A percentile compares a stretch with the other conserved stretches of the same genome.
Conservation (phyloP, 192 early-diverging fungal species). For the Coemansia sp. region DNA sequence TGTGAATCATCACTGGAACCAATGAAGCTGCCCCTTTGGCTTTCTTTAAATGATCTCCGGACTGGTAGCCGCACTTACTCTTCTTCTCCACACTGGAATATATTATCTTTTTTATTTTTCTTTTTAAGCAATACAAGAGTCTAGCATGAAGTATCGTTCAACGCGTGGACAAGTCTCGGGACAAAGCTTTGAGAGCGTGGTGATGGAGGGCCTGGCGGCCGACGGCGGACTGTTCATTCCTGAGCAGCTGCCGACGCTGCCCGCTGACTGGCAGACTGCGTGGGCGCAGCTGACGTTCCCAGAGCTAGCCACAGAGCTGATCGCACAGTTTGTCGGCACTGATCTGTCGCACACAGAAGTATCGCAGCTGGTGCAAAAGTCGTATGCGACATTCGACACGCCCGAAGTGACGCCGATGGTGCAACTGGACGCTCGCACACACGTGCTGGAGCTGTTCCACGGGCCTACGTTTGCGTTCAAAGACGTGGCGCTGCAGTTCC, state of each 20-base stretch:
- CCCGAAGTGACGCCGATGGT: conserved; percentile 79
- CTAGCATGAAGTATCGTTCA: conserved; percentile 83
- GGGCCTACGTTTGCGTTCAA: conserved; percentile 99
- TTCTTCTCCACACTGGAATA: not conserved
- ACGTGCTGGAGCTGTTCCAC: conserved; percentile 89
- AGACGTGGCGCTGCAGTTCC: conserved; percentile 94
- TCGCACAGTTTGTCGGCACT: conserved; percentile 79
- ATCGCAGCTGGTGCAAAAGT: conserved; percentile 62
- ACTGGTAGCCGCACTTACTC: not conserved
- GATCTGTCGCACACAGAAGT: conserved; percentile 81
- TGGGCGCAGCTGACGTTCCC: conserved; percentile 77
- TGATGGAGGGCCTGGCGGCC: conserved; percentile 84
- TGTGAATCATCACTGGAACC: conserved; percentile 7
- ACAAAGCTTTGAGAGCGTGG: conserved; percentile 86
- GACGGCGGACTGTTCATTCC: conserved; percentile 97
- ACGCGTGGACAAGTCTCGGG: conserved; percentile 75
- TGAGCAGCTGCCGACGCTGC: conserved; percentile 71
- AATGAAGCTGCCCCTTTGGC: not conserved
- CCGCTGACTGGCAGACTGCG: conserved; percentile 65
- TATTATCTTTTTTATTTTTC: not conserved
- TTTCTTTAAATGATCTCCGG: too few relatives aligned
- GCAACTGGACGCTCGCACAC: conserved; percentile 13
- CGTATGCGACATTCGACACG: conserved; percentile 78
- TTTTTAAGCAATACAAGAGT: not conserved
- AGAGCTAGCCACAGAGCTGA: conserved; percentile 80